phyloP scores from a whole-genome alignment of 2,329 filamentous ascomycete genomes.

The Aureobasidium sp. region DNA sequence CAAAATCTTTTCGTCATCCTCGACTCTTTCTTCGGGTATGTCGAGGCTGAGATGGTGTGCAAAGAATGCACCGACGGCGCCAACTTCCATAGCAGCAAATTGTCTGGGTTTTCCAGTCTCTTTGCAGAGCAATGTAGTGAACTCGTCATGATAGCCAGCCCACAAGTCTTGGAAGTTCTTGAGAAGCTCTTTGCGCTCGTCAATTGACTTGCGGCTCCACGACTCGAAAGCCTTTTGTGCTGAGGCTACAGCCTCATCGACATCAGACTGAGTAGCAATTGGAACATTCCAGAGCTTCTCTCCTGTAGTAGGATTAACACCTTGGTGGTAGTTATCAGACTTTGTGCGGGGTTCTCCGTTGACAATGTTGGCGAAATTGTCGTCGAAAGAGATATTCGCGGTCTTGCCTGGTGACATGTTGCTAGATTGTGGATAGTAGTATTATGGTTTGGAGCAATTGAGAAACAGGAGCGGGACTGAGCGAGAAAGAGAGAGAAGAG shows the following conservation, averaged over 20 bases:
- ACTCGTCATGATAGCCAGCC: conserved; percentile 28
- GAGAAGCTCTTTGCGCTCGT: conserved; percentile 33
- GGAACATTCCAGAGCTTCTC: conserved; percentile 33
- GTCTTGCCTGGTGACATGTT: conserved; percentile 42
- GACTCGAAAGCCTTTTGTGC: conserved; percentile 33
- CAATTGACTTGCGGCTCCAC: conserved; percentile 28
- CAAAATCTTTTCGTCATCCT: conserved; percentile 42
- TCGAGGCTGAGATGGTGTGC: conserved; percentile 33
- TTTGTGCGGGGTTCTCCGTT: conserved; percentile 30
- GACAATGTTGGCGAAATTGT: conserved; percentile 34
- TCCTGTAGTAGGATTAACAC: conserved; percentile 30
- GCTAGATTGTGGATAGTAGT: no score
- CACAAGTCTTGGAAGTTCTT: conserved; percentile 30
- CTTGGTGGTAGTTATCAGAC: conserved; percentile 28
- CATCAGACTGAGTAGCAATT: conserved; percentile 32
- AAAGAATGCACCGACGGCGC: conserved; percentile 31
- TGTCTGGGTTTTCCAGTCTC: conserved; percentile 37
- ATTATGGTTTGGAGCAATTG: not conserved
- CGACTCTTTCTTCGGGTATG: conserved; percentile 35
- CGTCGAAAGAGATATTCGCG: conserved; percentile 30
- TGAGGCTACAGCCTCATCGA: conserved; percentile 33
- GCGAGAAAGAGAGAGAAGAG: not conserved
- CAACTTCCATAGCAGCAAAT: conserved; percentile 37
- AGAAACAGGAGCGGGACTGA: no score
- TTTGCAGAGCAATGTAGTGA: conserved; percentile 29